Conservation (phyloP, 1,284 basidiomycete species). For the Sanghuangporus sanghuang region DNA sequence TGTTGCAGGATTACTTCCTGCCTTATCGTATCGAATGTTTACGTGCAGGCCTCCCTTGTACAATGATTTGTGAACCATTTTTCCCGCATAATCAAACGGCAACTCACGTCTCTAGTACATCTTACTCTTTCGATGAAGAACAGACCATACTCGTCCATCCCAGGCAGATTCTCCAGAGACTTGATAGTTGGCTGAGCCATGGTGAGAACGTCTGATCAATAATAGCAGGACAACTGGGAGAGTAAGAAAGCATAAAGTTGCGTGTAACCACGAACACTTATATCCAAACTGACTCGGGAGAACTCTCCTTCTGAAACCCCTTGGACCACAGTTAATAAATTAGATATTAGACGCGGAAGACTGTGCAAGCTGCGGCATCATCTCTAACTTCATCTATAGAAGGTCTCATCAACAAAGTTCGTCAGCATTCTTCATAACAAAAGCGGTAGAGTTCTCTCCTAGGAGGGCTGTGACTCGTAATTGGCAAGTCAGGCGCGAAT, state of each 20-base stretch:
- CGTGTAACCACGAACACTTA: neutral
- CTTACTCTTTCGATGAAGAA: neutral
- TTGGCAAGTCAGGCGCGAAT: no score
- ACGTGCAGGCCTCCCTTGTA: neutral
- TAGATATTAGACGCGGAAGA: neutral
- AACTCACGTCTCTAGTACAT: neutral
- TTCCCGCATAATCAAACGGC: neutral
- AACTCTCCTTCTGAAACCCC: neutral
- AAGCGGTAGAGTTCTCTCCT: no score
- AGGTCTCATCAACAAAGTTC: neutral
- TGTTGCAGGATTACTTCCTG: conserved; percentile 5
- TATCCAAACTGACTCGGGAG: neutral
- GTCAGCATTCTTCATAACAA: no score
- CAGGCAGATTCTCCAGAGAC: neutral
- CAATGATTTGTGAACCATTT: neutral
- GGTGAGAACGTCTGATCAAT: neutral
- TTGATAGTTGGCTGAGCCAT: neutral
- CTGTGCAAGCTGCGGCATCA: neutral
- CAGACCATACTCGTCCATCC: conserved; percentile 6
- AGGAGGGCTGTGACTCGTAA: no score
- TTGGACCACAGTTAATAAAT: neutral
- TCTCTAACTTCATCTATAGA: neutral
- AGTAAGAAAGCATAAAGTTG: neutral
- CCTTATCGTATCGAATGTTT: neutral
- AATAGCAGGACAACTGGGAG: neutral